These are phyloP conservation scores for Barnettozyma californica DNA, from an alignment of 805 yeast species.

Conservation along the genomic window DNA sequence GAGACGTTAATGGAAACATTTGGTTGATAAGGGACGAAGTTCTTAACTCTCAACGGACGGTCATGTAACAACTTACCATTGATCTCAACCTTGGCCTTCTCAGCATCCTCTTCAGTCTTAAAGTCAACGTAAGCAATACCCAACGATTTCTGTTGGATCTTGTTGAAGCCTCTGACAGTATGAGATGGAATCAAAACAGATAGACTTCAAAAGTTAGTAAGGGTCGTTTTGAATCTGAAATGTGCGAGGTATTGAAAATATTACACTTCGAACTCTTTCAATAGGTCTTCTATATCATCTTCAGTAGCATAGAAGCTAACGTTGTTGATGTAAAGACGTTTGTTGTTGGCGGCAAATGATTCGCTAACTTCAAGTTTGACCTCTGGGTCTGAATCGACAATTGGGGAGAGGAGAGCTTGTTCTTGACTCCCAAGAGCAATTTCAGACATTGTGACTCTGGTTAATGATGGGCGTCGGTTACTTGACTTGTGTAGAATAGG, in stretches of 20 bases:
- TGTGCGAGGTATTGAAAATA: conserved; percentile 15
- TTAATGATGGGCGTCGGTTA: not conserved
- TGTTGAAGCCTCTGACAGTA: conserved; percentile 42
- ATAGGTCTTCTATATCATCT: conserved; percentile 40
- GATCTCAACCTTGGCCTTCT: conserved; percentile 55
- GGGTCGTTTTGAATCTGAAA: not conserved
- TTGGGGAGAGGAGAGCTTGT: too few relatives aligned
- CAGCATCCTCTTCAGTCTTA: conserved; percentile 56
- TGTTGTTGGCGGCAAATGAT: conserved; percentile 13
- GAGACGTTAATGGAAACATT: conserved; percentile 12
- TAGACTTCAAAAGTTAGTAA: conserved; percentile 13
- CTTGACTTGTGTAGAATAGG: not conserved
- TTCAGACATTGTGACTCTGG: not conserved
- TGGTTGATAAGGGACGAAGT: conserved; percentile 40
- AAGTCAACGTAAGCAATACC: conserved; percentile 85
- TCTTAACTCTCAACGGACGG: conserved; percentile 35
- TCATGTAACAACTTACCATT: conserved; percentile 53
- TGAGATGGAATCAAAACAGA: conserved; percentile 51
- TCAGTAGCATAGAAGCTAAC: conserved; percentile 49
- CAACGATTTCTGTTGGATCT: conserved; percentile 38
- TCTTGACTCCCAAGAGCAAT: not conserved
- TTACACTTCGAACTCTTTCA: conserved; percentile 43
- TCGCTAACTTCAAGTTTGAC: not conserved
- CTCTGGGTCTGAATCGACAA: not conserved
- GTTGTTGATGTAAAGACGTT: conserved; percentile 50